phyloP scores from a whole-genome alignment of 306 rosid species.

The Mimosa bimucronata region DNA sequence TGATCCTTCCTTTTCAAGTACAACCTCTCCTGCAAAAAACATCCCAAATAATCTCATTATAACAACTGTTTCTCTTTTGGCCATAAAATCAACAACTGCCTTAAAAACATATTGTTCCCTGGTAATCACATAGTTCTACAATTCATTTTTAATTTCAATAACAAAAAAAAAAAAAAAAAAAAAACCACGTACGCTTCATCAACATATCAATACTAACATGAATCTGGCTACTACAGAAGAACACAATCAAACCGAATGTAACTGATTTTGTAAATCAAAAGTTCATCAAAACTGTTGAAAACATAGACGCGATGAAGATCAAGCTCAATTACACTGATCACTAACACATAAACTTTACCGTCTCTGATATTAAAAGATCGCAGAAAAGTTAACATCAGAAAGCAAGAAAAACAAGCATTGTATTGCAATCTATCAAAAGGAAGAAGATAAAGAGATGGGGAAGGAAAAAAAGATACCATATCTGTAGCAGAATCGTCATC shows the following conservation, averaged over 20 bases:
- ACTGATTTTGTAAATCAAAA: background rate
- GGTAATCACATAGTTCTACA: too few relatives aligned
- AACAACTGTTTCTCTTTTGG: background rate
- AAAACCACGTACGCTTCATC: background rate
- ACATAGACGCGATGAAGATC: background rate
- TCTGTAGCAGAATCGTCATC: too few relatives aligned
- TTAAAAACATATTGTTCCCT: too few relatives aligned
- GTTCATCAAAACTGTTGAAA: background rate
- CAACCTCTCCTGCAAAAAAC: conserved; percentile 43
- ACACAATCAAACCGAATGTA: background rate
- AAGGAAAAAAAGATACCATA: too few relatives aligned
- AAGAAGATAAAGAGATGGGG: conserved; percentile 38
- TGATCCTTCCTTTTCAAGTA: conserved; percentile 46
- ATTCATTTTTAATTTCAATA: too few relatives aligned
- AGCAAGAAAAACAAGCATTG: background rate
- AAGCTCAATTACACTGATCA: too few relatives aligned
- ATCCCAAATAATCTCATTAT: background rate
- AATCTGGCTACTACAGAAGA: background rate
- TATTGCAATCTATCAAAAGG: background rate
- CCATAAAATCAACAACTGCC: too few relatives aligned
- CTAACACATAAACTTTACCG: background rate
- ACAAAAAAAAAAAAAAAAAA: too few relatives aligned
- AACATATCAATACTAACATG: background rate
- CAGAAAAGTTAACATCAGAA: conserved; percentile 8
- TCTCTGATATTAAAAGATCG: background rate